Evolutionary conservation across 2,329 filamentous ascomycete species (phyloP), one percentile per base, ranked within the genome.

Genomic region (Monosporascus ibericus): DNA sequence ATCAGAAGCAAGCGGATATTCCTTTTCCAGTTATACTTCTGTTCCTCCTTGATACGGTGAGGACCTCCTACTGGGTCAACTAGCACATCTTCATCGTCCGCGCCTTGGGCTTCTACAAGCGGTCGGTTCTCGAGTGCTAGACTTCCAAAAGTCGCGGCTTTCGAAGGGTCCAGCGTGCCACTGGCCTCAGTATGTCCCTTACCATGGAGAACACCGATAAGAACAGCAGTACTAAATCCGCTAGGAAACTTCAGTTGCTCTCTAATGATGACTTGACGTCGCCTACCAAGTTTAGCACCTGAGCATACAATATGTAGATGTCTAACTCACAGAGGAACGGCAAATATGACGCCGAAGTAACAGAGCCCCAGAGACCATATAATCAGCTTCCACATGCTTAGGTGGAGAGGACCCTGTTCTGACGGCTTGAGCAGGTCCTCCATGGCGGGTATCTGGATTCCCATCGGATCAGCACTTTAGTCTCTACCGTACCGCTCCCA

Each of bases 301-400:
- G 14, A 39, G 17, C n/a, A 20, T 37, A 11, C 20, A 11, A 40
- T 18, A 18, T 8, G 5, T 7, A 24, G 24, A 9, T n/a, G 9
- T 49, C 25, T 52, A 17, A 60, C 74, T 70, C 67, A 79, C 77
- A 97, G 67, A 1, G 94, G 94, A 15, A 99, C 92, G 0, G 92
- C 94, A 73, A 99, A 97, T 1, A 97, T 86, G 1, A 97, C 94
- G 0, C 94, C 94, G 66, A 99, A 99, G 65, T 97, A 92, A 67
- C 92, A 96, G 17, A 99, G 81, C 0, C 94, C 94, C 50, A 99
- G 69, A 25, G 90, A 88, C 94, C 94, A 99, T 7, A 96, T 69
- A 6, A 96, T 84, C 58, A 96, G 73, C 68, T 91, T 90, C 75
- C 84, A 82, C 38, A 89, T 78, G 37, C 84, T 82, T 44, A 96